Evolutionary conservation across 2,329 filamentous ascomycete species (phyloP).

Genomic region (Orbilia oligospora): DNA sequence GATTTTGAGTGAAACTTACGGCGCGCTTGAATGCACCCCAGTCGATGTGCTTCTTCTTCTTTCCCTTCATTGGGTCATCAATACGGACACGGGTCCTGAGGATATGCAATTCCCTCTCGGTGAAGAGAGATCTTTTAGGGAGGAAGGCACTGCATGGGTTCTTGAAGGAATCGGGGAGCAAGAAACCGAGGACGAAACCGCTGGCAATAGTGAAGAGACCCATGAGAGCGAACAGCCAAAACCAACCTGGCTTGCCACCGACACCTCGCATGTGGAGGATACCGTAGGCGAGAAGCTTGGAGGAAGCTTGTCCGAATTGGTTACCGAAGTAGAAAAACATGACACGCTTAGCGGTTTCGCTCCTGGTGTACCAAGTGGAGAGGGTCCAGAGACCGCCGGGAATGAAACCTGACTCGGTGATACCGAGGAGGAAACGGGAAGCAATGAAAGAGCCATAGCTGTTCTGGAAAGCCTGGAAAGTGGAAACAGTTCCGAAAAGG

Average conservation of each 20-base stretch:
- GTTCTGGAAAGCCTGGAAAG: slow-evolving; percentile 72
- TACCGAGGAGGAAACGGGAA: slow-evolving; percentile 71
- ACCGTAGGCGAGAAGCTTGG: slow-evolving; percentile 68
- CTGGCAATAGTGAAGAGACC: slow-evolving; percentile 71
- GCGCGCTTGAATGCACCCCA: slow-evolving; percentile 69
- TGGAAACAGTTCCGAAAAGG: slow-evolving; percentile 71
- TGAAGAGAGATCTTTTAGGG: slow-evolving; percentile 66
- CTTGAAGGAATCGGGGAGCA: slow-evolving; percentile 69
- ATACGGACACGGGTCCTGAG: slow-evolving; percentile 68
- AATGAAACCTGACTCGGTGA: slow-evolving; percentile 73
- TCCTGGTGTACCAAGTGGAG: slow-evolving; percentile 72
- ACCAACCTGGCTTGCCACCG: slow-evolving; percentile 71
- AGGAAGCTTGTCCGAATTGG: slow-evolving; percentile 70
- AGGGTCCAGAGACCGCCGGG: slow-evolving; percentile 71
- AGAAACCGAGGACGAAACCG: slow-evolving; percentile 68
- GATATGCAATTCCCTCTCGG: slow-evolving; percentile 68
- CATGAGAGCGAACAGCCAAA: slow-evolving; percentile 73
- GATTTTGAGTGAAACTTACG: slow-evolving; percentile 63
- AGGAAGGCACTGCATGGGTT: slow-evolving; percentile 69
- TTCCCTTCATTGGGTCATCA: slow-evolving; percentile 69
- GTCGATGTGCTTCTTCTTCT: slow-evolving; percentile 71
- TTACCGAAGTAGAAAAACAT: slow-evolving; percentile 74
- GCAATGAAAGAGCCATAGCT: slow-evolving; percentile 70
- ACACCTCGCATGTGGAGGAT: slow-evolving; percentile 71
- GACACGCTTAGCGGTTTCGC: slow-evolving; percentile 71